phyloP scores from a whole-genome alignment of 352 stramenopile genomes.

The Phytophthora rubi region DNA sequence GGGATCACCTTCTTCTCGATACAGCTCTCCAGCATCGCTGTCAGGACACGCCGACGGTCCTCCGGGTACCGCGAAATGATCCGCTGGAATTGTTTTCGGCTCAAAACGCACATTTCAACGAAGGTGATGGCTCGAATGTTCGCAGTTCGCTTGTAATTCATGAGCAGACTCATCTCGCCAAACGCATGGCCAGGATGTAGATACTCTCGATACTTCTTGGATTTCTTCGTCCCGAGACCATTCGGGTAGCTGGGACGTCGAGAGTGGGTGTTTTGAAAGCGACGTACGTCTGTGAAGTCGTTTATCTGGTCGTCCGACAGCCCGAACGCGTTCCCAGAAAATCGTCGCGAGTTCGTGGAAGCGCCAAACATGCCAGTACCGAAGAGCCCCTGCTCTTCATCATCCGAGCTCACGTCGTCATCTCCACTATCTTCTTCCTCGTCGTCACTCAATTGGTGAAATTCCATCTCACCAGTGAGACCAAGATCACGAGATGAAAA shows the following conservation, averaged over 20 bases:
- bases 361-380: background rate
- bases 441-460: background rate
- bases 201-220: conserved; percentile 2
- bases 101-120: conserved; percentile 25
- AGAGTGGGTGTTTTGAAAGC: background rate
- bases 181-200: conserved; percentile 1
- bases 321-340: background rate
- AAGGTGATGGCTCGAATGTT: conserved; percentile 29
- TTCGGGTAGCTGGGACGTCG: background rate
- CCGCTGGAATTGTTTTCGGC: conserved; percentile 2
- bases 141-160: conserved; percentile 5
- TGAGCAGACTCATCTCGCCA: conserved; percentile 9
- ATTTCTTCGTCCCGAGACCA: background rate
- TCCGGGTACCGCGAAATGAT: conserved; percentile 6
- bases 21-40: conserved; percentile 8
- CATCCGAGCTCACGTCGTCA: background rate
- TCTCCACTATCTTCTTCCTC: background rate
- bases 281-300: background rate
- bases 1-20: conserved; percentile 16
- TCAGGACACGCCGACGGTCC: conserved; percentile 5
- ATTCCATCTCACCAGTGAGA: background rate
- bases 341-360: background rate
- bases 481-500: background rate
- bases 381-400: background rate
- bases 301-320: background rate